A percentile compares a stretch with the other conserved stretches of the same genome.
phyloP scores from a whole-genome alignment of 108 stramenopile genomes.

The Discostella stelligeroides region DNA sequence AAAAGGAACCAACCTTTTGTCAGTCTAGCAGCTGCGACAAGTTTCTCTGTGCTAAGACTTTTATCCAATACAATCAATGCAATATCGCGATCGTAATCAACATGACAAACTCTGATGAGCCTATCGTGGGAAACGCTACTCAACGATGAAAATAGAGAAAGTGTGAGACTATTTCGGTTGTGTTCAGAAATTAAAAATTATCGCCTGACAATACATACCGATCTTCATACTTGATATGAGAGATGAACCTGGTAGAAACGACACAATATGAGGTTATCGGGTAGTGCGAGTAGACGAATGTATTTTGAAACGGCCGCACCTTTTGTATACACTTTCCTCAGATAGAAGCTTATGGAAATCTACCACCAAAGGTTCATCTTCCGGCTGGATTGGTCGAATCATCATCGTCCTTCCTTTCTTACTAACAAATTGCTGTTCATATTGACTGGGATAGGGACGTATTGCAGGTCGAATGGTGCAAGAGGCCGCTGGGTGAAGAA shows the following conservation, averaged over 20 bases:
- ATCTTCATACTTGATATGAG: constrained; percentile 31
- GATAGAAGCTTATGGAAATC: constrained; percentile 39
- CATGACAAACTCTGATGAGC: constrained; percentile 37
- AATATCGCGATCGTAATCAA: constrained; percentile 44
- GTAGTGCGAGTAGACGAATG: background rate
- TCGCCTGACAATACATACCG: background rate
- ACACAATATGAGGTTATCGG: background rate
- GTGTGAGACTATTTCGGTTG: background rate
- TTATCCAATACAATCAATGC: constrained; percentile 42
- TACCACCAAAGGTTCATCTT: constrained; percentile 41
- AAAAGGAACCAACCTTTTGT: constrained; percentile 11
- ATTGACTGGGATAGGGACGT: constrained; percentile 36
- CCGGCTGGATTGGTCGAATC: constrained; percentile 41
- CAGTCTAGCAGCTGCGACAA: constrained; percentile 35
- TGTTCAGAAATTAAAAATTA: background rate
- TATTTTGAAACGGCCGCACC: constrained; percentile 13
- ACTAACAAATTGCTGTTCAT: constrained; percentile 26
- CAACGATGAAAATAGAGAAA: background rate
- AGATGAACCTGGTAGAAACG: background rate
- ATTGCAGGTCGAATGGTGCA: constrained; percentile 35
- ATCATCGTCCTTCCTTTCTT: constrained; percentile 35
- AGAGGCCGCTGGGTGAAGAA: constrained; percentile 17
- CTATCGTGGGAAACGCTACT: constrained; percentile 21
- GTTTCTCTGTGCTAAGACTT: constrained; percentile 12
- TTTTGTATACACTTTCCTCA: constrained; percentile 37